These are phyloP conservation scores for Lachnum nothofagi DNA, from an alignment of 2,329 filamentous ascomycete genomes.

Conservation along the genomic window DNA sequence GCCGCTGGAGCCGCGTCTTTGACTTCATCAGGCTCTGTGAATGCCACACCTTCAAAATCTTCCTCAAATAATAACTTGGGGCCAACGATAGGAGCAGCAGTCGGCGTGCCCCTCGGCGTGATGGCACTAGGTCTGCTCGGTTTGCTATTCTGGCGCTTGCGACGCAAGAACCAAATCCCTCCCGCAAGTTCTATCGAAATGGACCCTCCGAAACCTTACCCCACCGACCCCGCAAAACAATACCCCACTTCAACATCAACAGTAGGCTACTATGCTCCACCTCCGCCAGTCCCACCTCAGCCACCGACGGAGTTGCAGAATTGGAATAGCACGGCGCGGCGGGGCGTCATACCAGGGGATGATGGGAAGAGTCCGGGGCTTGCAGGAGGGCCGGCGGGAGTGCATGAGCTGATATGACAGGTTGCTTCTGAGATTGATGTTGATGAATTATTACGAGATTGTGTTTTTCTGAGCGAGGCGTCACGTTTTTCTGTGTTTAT, in stretches of 20 bases:
- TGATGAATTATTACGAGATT: no score
- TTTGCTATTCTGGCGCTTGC: slow-evolving; percentile 8
- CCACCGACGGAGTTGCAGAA: background rate
- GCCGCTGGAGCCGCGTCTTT: background rate
- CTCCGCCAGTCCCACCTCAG: background rate
- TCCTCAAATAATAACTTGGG: slow-evolving; percentile 1
- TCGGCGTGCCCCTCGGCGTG: slow-evolving; percentile 8
- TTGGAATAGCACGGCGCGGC: no score
- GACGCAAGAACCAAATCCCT: background rate
- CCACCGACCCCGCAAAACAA: no score
- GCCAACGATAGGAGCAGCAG: slow-evolving; percentile 3
- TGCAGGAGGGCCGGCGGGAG: background rate
- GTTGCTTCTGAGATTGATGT: no score
- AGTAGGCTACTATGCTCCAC: background rate
- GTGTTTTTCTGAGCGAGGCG: no score
- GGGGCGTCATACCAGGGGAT: no score
- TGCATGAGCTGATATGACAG: background rate
- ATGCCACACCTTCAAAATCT: background rate
- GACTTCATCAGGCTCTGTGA: background rate
- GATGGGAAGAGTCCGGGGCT: background rate
- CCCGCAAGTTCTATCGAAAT: background rate
- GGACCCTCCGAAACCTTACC: background rate
- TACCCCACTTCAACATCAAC: no score
- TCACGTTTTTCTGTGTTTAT: no score
- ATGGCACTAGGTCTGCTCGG: slow-evolving; percentile 7